Evolutionary conservation across 2,329 filamentous ascomycete species (phyloP).

Genomic region (Helminthosporium solani): DNA sequence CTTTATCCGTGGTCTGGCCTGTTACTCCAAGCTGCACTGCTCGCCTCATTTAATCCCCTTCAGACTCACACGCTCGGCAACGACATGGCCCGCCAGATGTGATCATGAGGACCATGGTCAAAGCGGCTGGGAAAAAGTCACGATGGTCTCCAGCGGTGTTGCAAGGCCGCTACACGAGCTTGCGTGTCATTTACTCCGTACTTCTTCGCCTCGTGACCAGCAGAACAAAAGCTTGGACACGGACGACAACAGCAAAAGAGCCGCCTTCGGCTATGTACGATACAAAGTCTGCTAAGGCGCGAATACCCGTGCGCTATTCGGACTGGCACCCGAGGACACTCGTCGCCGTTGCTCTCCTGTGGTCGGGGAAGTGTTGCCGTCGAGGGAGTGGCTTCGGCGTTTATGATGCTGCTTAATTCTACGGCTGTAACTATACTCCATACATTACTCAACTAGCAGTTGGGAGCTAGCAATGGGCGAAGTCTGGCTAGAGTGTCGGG

Average conservation of each 20-base stretch:
- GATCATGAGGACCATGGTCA: background rate
- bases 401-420: background rate
- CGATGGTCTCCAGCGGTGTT: conserved; percentile 32
- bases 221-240: conserved; percentile 13
- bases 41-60: no score
- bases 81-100: background rate
- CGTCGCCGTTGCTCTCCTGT: conserved; percentile 7
- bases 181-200: conserved; percentile 22
- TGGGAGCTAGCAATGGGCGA: background rate
- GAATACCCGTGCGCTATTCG: conserved; percentile 18
- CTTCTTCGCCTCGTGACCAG: conserved; percentile 26
- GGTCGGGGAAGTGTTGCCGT: conserved; percentile 13
- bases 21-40: no score
- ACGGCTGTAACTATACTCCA: no score
- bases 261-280: background rate
- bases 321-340: conserved; percentile 4
- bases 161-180: conserved; percentile 25
- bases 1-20: no score
- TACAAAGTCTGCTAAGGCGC: conserved; percentile 13
- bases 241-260: conserved; percentile 1
- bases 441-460: background rate
- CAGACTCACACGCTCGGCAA: background rate
- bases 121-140: conserved; percentile 23
- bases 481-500: conserved; percentile 11
- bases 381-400: conserved; percentile 1